These are phyloP conservation scores for Globisporangium nagaii DNA, from an alignment of 352 stramenopile genomes.

Conservation along the genomic window DNA sequence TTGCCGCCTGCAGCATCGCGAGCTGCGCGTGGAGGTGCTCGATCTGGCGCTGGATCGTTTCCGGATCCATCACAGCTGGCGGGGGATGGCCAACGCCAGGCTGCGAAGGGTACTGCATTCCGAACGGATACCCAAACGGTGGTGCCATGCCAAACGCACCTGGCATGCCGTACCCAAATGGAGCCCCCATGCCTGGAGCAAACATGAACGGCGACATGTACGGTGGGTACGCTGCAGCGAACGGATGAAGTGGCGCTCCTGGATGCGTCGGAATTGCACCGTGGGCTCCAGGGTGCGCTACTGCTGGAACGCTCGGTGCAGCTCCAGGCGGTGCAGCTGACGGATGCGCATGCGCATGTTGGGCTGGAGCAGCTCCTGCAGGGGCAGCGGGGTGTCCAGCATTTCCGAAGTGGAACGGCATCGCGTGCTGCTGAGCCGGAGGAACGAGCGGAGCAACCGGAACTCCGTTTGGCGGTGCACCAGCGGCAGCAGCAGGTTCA, in stretches of 20 bases:
- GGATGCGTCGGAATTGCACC: slow-evolving; percentile 4
- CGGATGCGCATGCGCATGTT: background rate
- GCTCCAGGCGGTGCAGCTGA: slow-evolving; percentile 1
- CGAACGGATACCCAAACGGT: slow-evolving; percentile 36
- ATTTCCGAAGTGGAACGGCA: slow-evolving; percentile 20
- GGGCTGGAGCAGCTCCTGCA: background rate
- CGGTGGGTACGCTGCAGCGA: slow-evolving; percentile 37
- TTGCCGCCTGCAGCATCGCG: slow-evolving; percentile 33
- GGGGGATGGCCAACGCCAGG: slow-evolving; percentile 12
- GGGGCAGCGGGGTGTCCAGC: slow-evolving; percentile 8
- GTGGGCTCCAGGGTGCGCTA: slow-evolving; percentile 1
- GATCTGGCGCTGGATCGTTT: slow-evolving; percentile 48
- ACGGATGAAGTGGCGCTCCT: slow-evolving; percentile 16
- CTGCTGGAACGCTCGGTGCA: slow-evolving; percentile 14
- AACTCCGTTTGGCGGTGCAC: slow-evolving; percentile 7
- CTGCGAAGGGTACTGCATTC: slow-evolving; percentile 25
- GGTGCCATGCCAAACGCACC: slow-evolving; percentile 50
- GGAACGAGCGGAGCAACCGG: slow-evolving; percentile 3
- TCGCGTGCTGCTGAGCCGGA: slow-evolving; percentile 8
- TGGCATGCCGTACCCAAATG: slow-evolving; percentile 53
- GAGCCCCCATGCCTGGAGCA: slow-evolving; percentile 26
- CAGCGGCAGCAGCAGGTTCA: slow-evolving; percentile 15
- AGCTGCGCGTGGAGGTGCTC: slow-evolving; percentile 46
- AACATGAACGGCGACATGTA: slow-evolving; percentile 66
- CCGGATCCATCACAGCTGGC: slow-evolving; percentile 26